Conservation (phyloP, 208 protist genomes). For the Tritrichomonas musculus region DNA sequence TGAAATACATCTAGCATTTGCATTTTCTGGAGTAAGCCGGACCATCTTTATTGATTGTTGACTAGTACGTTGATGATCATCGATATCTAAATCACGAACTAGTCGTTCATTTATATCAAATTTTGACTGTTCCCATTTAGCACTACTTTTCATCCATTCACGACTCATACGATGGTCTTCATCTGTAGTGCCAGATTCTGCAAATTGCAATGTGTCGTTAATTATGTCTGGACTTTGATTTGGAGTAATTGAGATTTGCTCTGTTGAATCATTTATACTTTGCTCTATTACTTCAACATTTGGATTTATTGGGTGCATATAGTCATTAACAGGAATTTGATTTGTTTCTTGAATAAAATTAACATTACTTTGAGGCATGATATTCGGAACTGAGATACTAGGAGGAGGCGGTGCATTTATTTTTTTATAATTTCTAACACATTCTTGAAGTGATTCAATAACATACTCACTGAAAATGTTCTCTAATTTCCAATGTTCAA, state of each 20-base stretch:
- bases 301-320: neutral
- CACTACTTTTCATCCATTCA: neutral
- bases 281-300: neutral
- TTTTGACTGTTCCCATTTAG: neutral
- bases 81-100: neutral
- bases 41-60: neutral
- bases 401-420: neutral
- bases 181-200: neutral
- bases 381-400: too few species aligned
- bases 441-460: neutral
- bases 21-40: neutral
- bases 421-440: neutral
- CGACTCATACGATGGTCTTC: neutral
- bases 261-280: too few species aligned
- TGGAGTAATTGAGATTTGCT: too few species aligned
- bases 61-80: neutral
- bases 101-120: neutral
- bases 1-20: neutral
- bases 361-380: neutral
- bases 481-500: neutral
- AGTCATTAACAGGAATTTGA: neutral
- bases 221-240: neutral
- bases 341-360: neutral
- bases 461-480: neutral
- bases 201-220: too few species aligned